A percentile compares a stretch with the other conserved stretches of the same genome.
phyloP scores from a whole-genome alignment of 495 filamentous ascomycete genomes.

The Coniosporium apollinis region DNA sequence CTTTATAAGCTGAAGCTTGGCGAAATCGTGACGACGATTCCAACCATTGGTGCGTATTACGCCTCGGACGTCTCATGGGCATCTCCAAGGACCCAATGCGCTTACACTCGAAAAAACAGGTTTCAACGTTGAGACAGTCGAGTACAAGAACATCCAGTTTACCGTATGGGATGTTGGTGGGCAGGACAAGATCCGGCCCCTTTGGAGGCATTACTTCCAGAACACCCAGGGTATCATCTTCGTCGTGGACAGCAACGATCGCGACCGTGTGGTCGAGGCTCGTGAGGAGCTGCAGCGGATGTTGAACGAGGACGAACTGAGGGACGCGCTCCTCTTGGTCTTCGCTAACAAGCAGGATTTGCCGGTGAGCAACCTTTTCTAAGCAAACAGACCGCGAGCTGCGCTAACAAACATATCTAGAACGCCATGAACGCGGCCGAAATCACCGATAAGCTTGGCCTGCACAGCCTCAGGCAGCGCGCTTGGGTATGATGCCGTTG shows the following conservation, averaged over 20 bases:
- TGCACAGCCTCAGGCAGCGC: conserved; percentile 94
- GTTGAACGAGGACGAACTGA: conserved; percentile 99
- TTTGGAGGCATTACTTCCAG: conserved; percentile 99
- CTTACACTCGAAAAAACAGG: conserved; percentile 32
- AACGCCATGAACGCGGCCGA: conserved; percentile 99
- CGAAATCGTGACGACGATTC: conserved; percentile 99
- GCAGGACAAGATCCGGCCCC: conserved; percentile 98
- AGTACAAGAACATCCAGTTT: conserved; percentile 99
- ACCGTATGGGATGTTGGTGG: conserved; percentile 99
- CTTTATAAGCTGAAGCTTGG: conserved; percentile 99
- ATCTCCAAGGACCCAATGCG: not conserved
- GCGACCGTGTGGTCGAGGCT: conserved; percentile 96
- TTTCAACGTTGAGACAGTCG: conserved; percentile 99
- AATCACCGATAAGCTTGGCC: conserved; percentile 98
- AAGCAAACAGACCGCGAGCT: not conserved
- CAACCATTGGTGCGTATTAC: conserved; percentile 80
- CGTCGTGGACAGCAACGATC: conserved; percentile 99
- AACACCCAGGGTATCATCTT: conserved; percentile 99
- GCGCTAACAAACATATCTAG: conserved; percentile 26
- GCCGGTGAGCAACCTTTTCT: conserved; percentile 46
- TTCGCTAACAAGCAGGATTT: conserved; percentile 99
- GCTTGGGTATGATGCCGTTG: conserved; percentile 69
- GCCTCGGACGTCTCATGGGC: not conserved
- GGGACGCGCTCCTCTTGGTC: conserved; percentile 91
- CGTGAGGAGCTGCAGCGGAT: conserved; percentile 99